A percentile compares a stretch with the other conserved stretches of the same genome.
phyloP scores from a whole-genome alignment of 345 rosid genomes.

The Salix suchowensis region DNA sequence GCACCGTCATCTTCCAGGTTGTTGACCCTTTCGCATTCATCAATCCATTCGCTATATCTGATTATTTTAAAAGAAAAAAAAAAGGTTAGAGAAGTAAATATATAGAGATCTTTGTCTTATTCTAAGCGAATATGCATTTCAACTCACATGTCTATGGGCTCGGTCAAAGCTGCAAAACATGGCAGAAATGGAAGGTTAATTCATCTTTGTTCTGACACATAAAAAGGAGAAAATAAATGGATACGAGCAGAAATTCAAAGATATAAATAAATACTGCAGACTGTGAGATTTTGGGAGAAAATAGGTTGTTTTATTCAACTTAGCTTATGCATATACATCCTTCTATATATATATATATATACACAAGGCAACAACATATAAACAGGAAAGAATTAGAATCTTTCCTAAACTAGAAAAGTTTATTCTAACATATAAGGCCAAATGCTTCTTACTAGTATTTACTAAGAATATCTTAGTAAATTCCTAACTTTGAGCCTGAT shows the following conservation, averaged over 20 bases:
- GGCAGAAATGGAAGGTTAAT: neutral
- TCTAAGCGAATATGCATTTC: neutral
- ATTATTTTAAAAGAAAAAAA: neutral
- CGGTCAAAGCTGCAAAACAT: slow-evolving; percentile 67
- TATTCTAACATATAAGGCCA: too few species aligned
- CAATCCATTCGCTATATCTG: slow-evolving; percentile 98
- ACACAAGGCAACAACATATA: too few species aligned
- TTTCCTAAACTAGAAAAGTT: too few species aligned
- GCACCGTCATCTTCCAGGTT: slow-evolving; percentile 16
- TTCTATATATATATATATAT: too few species aligned
- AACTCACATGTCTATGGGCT: slow-evolving; percentile 91
- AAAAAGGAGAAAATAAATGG: neutral
- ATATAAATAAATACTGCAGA: neutral
- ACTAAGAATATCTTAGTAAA: too few species aligned
- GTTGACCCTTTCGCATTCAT: slow-evolving; percentile 57
- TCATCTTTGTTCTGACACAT: neutral
- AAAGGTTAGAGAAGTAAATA: neutral
- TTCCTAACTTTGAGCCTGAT: too few species aligned
- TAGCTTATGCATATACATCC: too few species aligned
- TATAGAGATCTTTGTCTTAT: neutral
- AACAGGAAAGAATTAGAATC: too few species aligned
- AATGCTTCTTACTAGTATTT: too few species aligned
- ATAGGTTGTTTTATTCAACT: too few species aligned
- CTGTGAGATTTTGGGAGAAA: neutral
- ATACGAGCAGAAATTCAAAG: neutral